A percentile compares a stretch with the other conserved stretches of the same genome.
Conservation (phyloP, 192 early-diverging fungal genomes). For the Gaertneriomyces sp. region DNA sequence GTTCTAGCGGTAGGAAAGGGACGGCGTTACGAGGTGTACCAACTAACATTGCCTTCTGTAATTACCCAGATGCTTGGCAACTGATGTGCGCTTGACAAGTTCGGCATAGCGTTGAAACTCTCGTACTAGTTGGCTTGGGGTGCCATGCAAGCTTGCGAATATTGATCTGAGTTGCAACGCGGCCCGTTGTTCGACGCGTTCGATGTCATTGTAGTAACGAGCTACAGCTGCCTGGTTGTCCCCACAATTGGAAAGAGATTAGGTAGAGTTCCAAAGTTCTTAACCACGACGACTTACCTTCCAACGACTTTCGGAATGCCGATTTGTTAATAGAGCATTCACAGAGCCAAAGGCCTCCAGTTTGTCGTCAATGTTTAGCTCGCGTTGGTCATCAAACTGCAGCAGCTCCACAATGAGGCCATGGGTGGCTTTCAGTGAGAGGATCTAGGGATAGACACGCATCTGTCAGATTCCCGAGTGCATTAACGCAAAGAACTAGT, state of each 20-base stretch:
- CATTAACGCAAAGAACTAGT: neutral
- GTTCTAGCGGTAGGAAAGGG: conserved; percentile 20
- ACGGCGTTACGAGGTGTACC: neutral
- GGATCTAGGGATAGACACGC: conserved; percentile 21
- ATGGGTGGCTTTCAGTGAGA: conserved; percentile 19
- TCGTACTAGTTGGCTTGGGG: conserved; percentile 45
- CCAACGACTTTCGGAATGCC: conserved; percentile 32
- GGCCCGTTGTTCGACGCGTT: conserved; percentile 32
- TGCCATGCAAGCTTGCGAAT: conserved; percentile 33
- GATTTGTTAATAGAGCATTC: conserved; percentile 26
- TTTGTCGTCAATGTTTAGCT: conserved; percentile 26
- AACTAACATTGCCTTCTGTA: neutral
- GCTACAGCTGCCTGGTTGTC: conserved; percentile 23
- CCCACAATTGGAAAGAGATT: too few relatives aligned
- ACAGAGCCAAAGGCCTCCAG: conserved; percentile 16
- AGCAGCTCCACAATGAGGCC: conserved; percentile 32
- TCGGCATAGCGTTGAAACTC: conserved; percentile 49
- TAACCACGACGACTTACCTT: conserved; percentile 19
- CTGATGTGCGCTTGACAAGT: conserved; percentile 31
- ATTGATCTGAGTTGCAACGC: conserved; percentile 34
- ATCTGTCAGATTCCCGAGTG: neutral
- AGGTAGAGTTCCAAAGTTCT: too few relatives aligned
- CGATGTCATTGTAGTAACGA: conserved; percentile 27
- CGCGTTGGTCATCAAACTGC: conserved; percentile 33
- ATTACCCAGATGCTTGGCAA: conserved; percentile 40